These are phyloP conservation scores for Straminergon stramineum DNA, from an alignment of 225 moss, liverwort and hornwort genomes.

Conservation along the genomic window DNA sequence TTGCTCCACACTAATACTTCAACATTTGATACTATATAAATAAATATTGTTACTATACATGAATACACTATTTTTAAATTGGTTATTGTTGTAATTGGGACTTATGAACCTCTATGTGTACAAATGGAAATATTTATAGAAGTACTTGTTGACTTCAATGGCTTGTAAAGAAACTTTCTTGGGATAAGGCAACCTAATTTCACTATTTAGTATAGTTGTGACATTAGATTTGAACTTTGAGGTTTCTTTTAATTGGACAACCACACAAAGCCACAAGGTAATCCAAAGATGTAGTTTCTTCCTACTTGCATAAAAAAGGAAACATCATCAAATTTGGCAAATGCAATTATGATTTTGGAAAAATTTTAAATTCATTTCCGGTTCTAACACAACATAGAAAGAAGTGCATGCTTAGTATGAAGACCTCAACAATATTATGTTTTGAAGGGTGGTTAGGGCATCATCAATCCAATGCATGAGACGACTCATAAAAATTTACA, in stretches of 20 bases:
- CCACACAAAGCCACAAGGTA: fast-evolving
- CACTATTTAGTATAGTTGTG: too few species aligned
- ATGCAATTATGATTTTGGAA: background rate
- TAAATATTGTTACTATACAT: too few species aligned
- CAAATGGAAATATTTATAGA: too few species aligned
- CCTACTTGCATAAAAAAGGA: background rate
- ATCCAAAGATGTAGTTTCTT: background rate
- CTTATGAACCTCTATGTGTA: too few species aligned
- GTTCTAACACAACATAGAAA: fast-evolving
- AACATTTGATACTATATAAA: too few species aligned
- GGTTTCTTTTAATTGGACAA: background rate
- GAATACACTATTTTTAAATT: too few species aligned
- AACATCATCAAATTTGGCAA: background rate
- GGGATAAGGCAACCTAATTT: too few species aligned
- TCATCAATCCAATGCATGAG: background rate
- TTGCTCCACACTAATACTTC: too few species aligned
- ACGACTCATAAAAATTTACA: fast-evolving
- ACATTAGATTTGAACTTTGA: background rate
- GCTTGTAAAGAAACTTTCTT: too few species aligned
- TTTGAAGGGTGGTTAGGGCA: background rate
- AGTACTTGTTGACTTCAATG: too few species aligned
- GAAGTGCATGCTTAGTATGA: too few species aligned
- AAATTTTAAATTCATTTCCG: background rate
- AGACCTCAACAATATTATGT: background rate
- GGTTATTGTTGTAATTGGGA: too few species aligned